Conservation (phyloP, 768 basidiomycete species). For the Rossbeevera mucosa region DNA sequence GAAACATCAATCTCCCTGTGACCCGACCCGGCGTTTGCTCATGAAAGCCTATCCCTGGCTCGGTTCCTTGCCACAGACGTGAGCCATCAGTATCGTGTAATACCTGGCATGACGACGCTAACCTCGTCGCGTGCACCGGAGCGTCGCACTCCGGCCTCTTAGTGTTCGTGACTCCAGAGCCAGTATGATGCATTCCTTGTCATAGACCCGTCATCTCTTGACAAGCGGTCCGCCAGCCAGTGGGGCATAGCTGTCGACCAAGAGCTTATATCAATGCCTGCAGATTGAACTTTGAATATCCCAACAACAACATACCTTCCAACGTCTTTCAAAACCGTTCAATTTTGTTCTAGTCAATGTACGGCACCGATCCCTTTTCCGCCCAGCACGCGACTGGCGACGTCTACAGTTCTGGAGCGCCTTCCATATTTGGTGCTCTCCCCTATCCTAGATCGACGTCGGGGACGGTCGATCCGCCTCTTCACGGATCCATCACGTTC, state of each 20-base stretch:
- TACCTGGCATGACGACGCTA: background rate
- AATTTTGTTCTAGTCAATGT: constrained; percentile 12
- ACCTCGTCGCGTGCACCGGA: background rate
- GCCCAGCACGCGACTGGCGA: constrained; percentile 23
- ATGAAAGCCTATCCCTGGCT: background rate
- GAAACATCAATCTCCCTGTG: constrained; percentile 3
- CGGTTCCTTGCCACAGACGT: constrained; percentile 4
- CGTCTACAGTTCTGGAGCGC: constrained; percentile 16
- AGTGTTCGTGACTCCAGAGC: background rate
- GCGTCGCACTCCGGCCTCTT: background rate
- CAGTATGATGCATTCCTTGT: background rate
- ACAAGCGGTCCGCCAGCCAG: background rate
- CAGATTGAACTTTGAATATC: background rate
- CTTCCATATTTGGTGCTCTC: constrained; percentile 61
- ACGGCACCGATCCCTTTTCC: constrained; percentile 28
- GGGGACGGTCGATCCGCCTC: constrained; percentile 19
- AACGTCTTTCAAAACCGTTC: no score
- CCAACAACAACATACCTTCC: background rate
- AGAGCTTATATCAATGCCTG: background rate
- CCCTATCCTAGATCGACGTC: constrained; percentile 42
- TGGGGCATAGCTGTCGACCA: background rate
- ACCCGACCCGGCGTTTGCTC: background rate
- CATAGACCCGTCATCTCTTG: background rate
- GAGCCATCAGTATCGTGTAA: background rate
- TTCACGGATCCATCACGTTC: constrained; percentile 38